A percentile compares a stretch with the other conserved stretches of the same genome.
Evolutionary conservation across 2,329 filamentous ascomycete genomes (phyloP).

Genomic region (Fusarium redolens): DNA sequence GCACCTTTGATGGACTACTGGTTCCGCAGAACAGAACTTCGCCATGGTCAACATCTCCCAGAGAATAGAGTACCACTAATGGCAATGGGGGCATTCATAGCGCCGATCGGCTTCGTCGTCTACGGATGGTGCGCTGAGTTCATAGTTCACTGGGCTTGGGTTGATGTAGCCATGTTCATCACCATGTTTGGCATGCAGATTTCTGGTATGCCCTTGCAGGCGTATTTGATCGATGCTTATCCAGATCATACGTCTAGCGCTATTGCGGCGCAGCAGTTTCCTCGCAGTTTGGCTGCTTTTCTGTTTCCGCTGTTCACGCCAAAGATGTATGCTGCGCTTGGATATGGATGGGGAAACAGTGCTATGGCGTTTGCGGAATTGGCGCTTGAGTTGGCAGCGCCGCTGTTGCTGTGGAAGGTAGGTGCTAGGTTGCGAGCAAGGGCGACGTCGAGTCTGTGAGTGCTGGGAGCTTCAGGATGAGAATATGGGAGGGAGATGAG

Average conservation of each 20-base stretch:
- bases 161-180: slow-evolving; percentile 52
- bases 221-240: slow-evolving; percentile 60
- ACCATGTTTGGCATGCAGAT: slow-evolving; percentile 50
- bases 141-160: slow-evolving; percentile 52
- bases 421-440: slow-evolving; percentile 49
- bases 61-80: slow-evolving; percentile 45
- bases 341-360: slow-evolving; percentile 55
- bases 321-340: slow-evolving; percentile 49
- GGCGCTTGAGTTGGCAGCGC: slow-evolving; percentile 49
- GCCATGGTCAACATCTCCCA: slow-evolving; percentile 21
- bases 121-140: slow-evolving; percentile 59
- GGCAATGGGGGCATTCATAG: slow-evolving; percentile 57
- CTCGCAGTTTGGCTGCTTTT: slow-evolving; percentile 59
- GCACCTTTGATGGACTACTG: slow-evolving; percentile 57
- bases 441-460: slow-evolving; percentile 11
- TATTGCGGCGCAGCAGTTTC: slow-evolving; percentile 58
- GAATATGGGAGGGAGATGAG: accelerated
- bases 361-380: slow-evolving; percentile 54
- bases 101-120: slow-evolving; percentile 50
- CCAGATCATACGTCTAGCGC: slow-evolving; percentile 60
- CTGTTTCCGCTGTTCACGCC: slow-evolving; percentile 63
- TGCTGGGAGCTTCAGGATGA: accelerated
- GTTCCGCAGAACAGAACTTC: slow-evolving; percentile 43
- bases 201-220: slow-evolving; percentile 46
- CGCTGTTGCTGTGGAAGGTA: slow-evolving; percentile 55